phyloP scores from a whole-genome alignment of 1,284 basidiomycete species.

The Leccinum huronense region DNA sequence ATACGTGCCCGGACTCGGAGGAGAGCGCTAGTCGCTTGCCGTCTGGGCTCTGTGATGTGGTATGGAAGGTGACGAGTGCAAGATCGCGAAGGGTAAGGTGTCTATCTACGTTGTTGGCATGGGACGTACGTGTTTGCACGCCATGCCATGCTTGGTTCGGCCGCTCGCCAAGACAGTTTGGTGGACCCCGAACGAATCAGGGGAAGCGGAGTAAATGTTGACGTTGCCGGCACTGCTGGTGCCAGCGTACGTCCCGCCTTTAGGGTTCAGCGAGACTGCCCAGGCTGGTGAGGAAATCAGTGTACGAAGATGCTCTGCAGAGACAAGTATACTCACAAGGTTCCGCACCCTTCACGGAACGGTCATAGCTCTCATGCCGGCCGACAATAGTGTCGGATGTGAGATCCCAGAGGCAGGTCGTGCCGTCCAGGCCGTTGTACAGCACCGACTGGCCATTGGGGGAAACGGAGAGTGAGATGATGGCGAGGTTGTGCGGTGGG shows the following conservation, averaged over 20 bases:
- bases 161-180: constrained; percentile 61
- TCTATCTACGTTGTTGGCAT: constrained; percentile 10
- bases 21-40: constrained; percentile 75
- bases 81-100: neutral
- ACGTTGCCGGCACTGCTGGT: constrained; percentile 76
- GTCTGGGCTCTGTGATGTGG: constrained; percentile 69
- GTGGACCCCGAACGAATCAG: constrained; percentile 60
- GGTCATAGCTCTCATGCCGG: constrained; percentile 69
- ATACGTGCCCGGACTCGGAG: constrained; percentile 81
- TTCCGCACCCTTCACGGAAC: constrained; percentile 54
- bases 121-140: constrained; percentile 67
- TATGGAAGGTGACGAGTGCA: constrained; percentile 22
- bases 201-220: constrained; percentile 59
- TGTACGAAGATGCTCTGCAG: neutral
- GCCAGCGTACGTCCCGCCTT: constrained; percentile 70
- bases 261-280: constrained; percentile 78
- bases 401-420: constrained; percentile 71
- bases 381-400: constrained; percentile 56
- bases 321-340: constrained; percentile 53
- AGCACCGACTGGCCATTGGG: constrained; percentile 62
- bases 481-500: constrained; percentile 69
- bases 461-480: constrained; percentile 69
- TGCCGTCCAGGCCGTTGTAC: constrained; percentile 79
- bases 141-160: constrained; percentile 81
- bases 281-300: constrained; percentile 51